phyloP scores from a whole-genome alignment of 805 yeast species.

The Saccharomycopsis fodiens region DNA sequence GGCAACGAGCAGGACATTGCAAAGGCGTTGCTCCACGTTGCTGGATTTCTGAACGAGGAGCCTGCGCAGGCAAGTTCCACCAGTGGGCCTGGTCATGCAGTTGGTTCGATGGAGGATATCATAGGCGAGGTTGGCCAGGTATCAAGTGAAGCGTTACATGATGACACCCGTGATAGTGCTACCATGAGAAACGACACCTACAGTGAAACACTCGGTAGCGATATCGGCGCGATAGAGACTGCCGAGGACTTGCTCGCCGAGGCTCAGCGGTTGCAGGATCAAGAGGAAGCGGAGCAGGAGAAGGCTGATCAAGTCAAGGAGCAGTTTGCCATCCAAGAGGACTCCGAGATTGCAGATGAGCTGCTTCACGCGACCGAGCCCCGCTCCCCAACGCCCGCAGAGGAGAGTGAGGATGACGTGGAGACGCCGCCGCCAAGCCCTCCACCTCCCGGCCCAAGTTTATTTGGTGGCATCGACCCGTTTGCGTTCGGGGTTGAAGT shows the following conservation, averaged over 20 bases:
- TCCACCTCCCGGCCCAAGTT: background rate
- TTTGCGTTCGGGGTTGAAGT: conserved; percentile 4
- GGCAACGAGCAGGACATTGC: background rate
- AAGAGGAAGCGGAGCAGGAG: background rate
- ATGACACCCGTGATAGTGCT: no score
- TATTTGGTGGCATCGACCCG: conserved; percentile 13
- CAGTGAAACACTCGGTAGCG: background rate
- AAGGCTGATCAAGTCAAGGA: background rate
- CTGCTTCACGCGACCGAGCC: background rate
- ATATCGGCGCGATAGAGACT: background rate
- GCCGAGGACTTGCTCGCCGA: background rate
- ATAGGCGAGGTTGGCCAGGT: background rate
- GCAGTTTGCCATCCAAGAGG: background rate
- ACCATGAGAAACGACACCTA: no score
- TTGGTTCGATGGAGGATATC: background rate
- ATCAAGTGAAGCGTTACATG: no score
- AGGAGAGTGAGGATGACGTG: background rate
- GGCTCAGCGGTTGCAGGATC: background rate
- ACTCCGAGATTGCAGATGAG: background rate
- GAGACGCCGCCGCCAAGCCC: background rate
- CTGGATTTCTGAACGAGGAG: background rate
- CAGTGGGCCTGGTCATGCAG: background rate
- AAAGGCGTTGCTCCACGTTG: background rate
- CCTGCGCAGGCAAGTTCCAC: no score
- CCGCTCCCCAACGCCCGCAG: no score